These are phyloP conservation scores for Aspergillus sp. DNA, from an alignment of 2,329 filamentous ascomycete genomes.

Conservation along the genomic window DNA sequence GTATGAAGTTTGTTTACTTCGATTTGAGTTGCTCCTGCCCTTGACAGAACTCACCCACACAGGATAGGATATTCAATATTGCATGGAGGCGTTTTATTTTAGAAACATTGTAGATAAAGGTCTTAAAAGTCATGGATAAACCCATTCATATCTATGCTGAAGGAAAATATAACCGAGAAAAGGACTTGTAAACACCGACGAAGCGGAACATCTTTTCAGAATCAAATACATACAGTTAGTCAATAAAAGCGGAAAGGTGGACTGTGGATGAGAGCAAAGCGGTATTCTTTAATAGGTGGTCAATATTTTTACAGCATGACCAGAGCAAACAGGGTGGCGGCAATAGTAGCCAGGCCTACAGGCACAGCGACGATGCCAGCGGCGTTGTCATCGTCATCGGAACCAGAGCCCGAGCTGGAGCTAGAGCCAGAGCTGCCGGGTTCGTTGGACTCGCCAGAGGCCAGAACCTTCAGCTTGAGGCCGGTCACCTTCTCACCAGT, in stretches of 20 bases:
- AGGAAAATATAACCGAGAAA: not conserved
- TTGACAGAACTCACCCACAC: no score
- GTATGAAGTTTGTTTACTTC: no score
- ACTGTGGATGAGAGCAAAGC: not conserved
- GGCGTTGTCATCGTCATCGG: slow-evolving; percentile 19
- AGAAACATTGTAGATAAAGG: no score
- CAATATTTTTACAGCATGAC: slow-evolving; percentile 25
- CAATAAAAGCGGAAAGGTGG: not conserved
- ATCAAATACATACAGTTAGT: not conserved
- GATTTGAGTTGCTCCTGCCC: no score
- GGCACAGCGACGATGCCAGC: slow-evolving; percentile 25
- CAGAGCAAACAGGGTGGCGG: slow-evolving; percentile 27
- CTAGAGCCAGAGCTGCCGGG: slow-evolving; percentile 44
- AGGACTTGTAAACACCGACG: not conserved
- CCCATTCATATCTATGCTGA: not conserved
- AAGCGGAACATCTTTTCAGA: not conserved
- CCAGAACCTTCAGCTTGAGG: slow-evolving; percentile 59
- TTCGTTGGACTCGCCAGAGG: slow-evolving; percentile 55
- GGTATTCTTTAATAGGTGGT: not conserved
- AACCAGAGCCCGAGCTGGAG: slow-evolving; percentile 13
- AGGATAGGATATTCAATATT: no score
- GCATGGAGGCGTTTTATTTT: no score
- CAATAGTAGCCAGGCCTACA: slow-evolving; percentile 26
- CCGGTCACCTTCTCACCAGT: slow-evolving; percentile 61
- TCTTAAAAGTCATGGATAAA: not conserved